Evolutionary conservation across 208 protist species (phyloP), one percentile per base, ranked within the genome.

Genomic region (Naegleria fowleri): DNA sequence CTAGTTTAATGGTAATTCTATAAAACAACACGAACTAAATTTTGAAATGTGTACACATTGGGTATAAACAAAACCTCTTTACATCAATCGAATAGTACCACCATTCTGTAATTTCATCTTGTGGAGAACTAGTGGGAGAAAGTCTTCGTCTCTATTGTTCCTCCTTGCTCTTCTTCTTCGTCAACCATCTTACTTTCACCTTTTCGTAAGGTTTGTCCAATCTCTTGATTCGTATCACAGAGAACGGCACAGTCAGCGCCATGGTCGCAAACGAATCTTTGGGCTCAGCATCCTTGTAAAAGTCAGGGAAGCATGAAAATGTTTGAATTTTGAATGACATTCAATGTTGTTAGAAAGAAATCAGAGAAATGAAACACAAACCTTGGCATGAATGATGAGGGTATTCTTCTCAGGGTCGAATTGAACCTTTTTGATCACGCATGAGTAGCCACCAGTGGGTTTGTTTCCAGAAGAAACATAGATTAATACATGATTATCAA

Each of bases 381-480:
- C 55, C 55, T 79, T 79, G 19, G 67, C 67, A 33, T 79, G 67
- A 25, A 79, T n/a, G 36, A 79, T n/a, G 9, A 79, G 5, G 6
- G 67, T n/a, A 11, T 79, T 29, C 29, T 79, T 79, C 5, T 79
- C 67, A 0, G 16, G 9, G n/a, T 79, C 67, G n/a, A 36, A 79
- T 79, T 79, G 67, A 36, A 33, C 67, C n/a, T 79, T 79, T 33
- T 79, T 79, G 7, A 79, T n/a, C n/a, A 36, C 3, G 41, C 7
- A 33, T 9, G 48, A 41, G 22, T 89, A 89, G 4, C 86, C 86
- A n/a, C 86, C 86, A 36, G 86, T 89, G 19, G 86, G 86, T 40
- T 89, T 89, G 5, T 33, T 16, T 33, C 86, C 86, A 19, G 86
- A 89, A 5, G 86, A 41, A 40, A 89, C 48, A 67, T 89, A 89